Conservation (phyloP, 108 stramenopile genomes). For the Nannochloropsis gaditana region DNA sequence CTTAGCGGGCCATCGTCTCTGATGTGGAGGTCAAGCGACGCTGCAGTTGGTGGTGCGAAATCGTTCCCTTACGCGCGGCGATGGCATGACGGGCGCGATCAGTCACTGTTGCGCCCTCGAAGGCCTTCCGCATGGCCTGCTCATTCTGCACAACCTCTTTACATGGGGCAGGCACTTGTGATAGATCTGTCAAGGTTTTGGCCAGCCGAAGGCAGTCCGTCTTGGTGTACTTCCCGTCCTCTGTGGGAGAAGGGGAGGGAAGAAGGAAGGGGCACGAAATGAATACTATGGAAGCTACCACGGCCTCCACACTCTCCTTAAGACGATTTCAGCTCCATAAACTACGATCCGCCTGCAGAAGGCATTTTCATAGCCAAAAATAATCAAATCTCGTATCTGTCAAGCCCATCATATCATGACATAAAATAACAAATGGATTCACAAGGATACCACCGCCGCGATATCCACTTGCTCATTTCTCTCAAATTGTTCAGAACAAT, state of each 20-base stretch:
- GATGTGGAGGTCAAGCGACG: background rate
- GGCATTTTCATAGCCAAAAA: too few relatives aligned
- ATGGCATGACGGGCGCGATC: background rate
- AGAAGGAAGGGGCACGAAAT: too few relatives aligned
- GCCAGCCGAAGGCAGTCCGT: background rate
- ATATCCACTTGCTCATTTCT: too few relatives aligned
- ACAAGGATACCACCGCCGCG: too few relatives aligned
- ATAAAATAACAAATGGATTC: too few relatives aligned
- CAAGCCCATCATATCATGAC: too few relatives aligned
- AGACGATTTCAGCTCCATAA: too few relatives aligned
- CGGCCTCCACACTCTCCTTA: too few relatives aligned
- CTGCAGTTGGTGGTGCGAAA: background rate
- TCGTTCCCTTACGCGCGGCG: background rate
- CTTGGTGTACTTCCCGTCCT: conserved; percentile 17
- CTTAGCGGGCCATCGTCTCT: conserved; percentile 11
- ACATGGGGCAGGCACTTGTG: background rate
- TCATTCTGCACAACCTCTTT: conserved; percentile 14
- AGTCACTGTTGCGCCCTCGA: background rate
- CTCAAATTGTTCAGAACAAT: too few relatives aligned
- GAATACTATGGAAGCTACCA: too few relatives aligned
- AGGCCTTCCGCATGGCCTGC: conserved; percentile 14
- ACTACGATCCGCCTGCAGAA: too few relatives aligned
- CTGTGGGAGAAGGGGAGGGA: background rate
- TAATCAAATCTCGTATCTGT: too few relatives aligned
- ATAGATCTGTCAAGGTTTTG: background rate